A percentile compares a stretch with the other conserved stretches of the same genome.
phyloP scores from a whole-genome alignment of 2,329 filamentous ascomycete genomes.

The Botrytis hyacinthi region DNA sequence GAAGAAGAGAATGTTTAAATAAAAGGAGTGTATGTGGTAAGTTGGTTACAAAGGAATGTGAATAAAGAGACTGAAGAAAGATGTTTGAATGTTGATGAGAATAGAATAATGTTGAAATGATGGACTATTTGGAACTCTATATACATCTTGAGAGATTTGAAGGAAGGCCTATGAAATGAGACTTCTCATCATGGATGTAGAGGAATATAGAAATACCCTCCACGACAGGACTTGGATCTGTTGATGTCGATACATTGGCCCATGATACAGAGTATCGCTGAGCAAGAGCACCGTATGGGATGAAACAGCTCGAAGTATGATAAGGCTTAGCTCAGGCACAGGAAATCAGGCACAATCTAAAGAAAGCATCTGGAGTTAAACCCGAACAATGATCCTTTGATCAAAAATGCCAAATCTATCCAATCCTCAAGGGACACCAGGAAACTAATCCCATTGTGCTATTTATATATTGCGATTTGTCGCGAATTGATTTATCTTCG shows the following conservation, averaged over 20 bases:
- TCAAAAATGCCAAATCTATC: not conserved
- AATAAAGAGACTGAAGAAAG: not conserved
- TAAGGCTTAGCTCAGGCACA: not conserved
- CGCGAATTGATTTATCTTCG: not conserved
- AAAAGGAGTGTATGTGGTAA: not conserved
- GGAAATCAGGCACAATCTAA: not conserved
- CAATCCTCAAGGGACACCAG: not conserved
- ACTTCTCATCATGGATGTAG: not conserved
- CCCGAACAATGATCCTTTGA: slow-evolving; percentile 2
- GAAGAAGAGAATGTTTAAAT: not conserved
- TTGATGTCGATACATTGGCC: too few relatives aligned
- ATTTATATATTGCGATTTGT: not conserved
- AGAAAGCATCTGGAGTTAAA: not conserved
- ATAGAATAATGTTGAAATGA: not conserved
- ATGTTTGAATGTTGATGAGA: not conserved
- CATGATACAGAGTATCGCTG: not conserved
- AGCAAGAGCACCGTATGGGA: not conserved
- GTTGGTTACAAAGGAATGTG: not conserved
- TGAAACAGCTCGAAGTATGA: not conserved
- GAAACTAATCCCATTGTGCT: not conserved
- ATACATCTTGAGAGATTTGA: not conserved
- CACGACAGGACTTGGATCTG: not conserved
- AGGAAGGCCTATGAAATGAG: not conserved
- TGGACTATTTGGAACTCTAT: not conserved
- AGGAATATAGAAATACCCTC: slow-evolving; percentile 11